Conservation (phyloP, 495 filamentous ascomycete genomes). For the Neurospora hispaniola region DNA sequence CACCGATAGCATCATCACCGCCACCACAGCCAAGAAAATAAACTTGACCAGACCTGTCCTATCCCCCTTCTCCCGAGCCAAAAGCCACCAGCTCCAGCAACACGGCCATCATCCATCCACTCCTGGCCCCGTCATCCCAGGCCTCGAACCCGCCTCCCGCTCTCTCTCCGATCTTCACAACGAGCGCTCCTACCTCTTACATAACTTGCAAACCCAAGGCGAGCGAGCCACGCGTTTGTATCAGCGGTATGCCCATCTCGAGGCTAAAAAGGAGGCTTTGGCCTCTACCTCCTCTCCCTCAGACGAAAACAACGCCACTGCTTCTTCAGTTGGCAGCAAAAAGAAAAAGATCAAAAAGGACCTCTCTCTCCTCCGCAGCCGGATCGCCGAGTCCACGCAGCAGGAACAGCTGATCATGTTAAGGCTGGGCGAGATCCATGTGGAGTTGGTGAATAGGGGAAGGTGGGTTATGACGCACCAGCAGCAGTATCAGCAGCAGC, state of each 20-base stretch:
- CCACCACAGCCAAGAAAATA: neutral
- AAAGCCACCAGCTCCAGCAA: neutral
- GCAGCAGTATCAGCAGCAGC: neutral
- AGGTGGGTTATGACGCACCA: slow-evolving; percentile 24
- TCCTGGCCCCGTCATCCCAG: slow-evolving; percentile 1
- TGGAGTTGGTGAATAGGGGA: slow-evolving; percentile 31
- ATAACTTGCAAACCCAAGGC: slow-evolving; percentile 27
- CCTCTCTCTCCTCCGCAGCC: slow-evolving; percentile 5
- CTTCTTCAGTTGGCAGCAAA: neutral
- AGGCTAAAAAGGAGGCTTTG: slow-evolving; percentile 6
- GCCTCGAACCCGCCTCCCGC: slow-evolving; percentile 15
- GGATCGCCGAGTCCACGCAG: slow-evolving; percentile 25
- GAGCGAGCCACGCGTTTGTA: slow-evolving; percentile 21
- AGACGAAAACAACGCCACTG: neutral
- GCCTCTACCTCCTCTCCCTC: neutral
- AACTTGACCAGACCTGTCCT: neutral
- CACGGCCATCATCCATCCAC: neutral
- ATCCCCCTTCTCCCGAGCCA: neutral
- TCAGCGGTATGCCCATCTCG: slow-evolving; percentile 16
- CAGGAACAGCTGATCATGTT: slow-evolving; percentile 31
- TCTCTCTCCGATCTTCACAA: slow-evolving; percentile 26
- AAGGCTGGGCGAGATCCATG: slow-evolving; percentile 32
- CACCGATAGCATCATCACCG: neutral
- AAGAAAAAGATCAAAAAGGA: slow-evolving; percentile 9
- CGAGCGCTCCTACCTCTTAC: slow-evolving; percentile 30